phyloP scores from a whole-genome alignment of 2,329 filamentous ascomycete genomes.

The Exophiala sideris region DNA sequence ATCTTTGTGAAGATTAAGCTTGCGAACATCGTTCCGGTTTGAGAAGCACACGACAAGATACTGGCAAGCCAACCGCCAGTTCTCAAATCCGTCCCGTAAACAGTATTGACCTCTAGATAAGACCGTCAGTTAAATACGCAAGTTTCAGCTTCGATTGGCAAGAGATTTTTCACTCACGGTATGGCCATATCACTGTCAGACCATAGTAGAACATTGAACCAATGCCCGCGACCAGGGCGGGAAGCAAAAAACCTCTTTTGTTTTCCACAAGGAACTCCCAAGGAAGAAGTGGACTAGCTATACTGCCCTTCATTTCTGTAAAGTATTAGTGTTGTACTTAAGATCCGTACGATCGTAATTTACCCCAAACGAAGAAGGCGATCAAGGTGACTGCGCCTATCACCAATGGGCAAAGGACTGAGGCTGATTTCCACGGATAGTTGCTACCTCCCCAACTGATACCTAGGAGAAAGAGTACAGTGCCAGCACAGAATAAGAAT shows the following conservation, averaged over 20 bases:
- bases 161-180: constrained; percentile 5
- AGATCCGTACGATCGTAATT: too few relatives aligned
- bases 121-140: neutral
- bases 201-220: constrained; percentile 47
- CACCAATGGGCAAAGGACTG: constrained; percentile 37
- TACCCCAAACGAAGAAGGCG: too few relatives aligned
- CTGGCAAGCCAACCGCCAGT: neutral
- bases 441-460: constrained; percentile 40
- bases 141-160: too few relatives aligned
- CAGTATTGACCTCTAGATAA: neutral
- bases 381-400: constrained; percentile 36
- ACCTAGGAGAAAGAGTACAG: constrained; percentile 43
- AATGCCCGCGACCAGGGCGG: constrained; percentile 36
- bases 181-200: constrained; percentile 46
- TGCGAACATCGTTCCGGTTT: neutral
- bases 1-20: neutral
- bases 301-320: too few relatives aligned
- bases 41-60: too few relatives aligned
- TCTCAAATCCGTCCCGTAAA: neutral
- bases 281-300: too few relatives aligned
- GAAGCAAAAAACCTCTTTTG: neutral
- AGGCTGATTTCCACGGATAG: constrained; percentile 42
- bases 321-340: too few relatives aligned
- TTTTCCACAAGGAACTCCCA: neutral
- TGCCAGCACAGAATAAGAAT: constrained; percentile 40